Conservation (phyloP, 2,329 filamentous ascomycete species). For the Pleoardoris graminearum region DNA sequence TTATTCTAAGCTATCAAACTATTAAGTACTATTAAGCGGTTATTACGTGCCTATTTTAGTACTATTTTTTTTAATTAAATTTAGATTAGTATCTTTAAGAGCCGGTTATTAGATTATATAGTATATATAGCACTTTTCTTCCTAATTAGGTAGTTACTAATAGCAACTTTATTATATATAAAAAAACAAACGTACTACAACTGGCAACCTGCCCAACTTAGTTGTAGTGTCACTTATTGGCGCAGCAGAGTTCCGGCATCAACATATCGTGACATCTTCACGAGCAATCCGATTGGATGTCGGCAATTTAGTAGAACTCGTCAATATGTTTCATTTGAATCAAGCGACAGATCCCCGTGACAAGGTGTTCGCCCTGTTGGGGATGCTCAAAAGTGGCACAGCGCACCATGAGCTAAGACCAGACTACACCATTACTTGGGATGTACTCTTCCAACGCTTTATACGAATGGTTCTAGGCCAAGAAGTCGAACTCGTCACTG, state of each 20-base stretch:
- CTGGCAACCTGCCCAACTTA: too few relatives aligned
- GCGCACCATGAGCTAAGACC: neutral
- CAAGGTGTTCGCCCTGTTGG: neutral
- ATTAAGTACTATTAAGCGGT: too few relatives aligned
- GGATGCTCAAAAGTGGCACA: neutral
- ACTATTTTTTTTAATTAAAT: too few relatives aligned
- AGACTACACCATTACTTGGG: conserved; percentile 8
- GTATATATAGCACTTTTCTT: too few relatives aligned
- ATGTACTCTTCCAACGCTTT: conserved; percentile 7
- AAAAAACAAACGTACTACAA: too few relatives aligned
- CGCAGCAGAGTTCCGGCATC: neutral
- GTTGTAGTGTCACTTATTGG: neutral
- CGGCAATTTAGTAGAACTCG: neutral
- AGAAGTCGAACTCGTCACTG: conserved; percentile 6
- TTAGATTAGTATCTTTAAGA: too few relatives aligned
- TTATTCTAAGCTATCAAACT: too few relatives aligned
- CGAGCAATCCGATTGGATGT: neutral
- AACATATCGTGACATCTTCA: neutral
- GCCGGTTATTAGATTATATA: too few relatives aligned
- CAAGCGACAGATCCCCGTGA: neutral
- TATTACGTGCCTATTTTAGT: too few relatives aligned
- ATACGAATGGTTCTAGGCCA: conserved; percentile 8
- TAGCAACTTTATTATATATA: too few relatives aligned
- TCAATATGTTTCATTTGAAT: neutral
- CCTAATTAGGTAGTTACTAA: too few relatives aligned